Evolutionary conservation across 352 stramenopile species (phyloP), one percentile per base, ranked within the genome.

Genomic region (Globisporangium solare): DNA sequence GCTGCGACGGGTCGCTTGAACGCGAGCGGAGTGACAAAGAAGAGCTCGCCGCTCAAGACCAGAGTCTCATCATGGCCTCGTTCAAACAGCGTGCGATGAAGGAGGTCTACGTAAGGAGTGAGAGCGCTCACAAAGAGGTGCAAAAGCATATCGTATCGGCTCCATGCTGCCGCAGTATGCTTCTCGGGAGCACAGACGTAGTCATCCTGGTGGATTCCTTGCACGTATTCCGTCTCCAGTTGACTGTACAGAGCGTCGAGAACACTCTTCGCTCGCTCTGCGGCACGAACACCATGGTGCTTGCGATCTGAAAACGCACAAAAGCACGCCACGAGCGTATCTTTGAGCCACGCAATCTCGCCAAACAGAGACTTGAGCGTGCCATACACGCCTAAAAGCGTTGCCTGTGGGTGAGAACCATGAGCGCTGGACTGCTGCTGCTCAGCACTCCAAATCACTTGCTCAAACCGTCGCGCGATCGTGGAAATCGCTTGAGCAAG

Each of bases 81-180:
- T 39, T 81, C 64, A 47, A 88, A 90, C 4, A 90, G 14, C 61
- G 72, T 71, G 15, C 53, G 51, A 21, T 86, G 75, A 6, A 90
- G 51, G 0, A 76, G 46, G 46, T 74, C 66, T 17, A 90, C 58
- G 45, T 88, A 87, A 14, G 77, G 80, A 40, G 21, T 60, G 41
- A 90, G 14, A 0, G 76, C 51, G 1, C 64, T 61, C 35, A 67
- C 52, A 57, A 88, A 87, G 14, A 90, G 24, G 22, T 74, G 55
- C 1, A 74, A 55, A 1, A 88, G 51, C 24, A 86, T 58, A 22
- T 76, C 63, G n/a, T 73, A 86, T 18, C 64, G 66, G 45, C 67
- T 69, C 61, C 73, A 73, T 7, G 20, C 46, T 12, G 35, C 42
- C 18, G 20, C 20, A 35, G 6, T 48, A 35, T 35, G 27, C 27